Evolutionary conservation across 148 eudicot genomes (phyloP), one percentile per base, ranked within the genome.

Genomic region (Bassia scoparia): DNA sequence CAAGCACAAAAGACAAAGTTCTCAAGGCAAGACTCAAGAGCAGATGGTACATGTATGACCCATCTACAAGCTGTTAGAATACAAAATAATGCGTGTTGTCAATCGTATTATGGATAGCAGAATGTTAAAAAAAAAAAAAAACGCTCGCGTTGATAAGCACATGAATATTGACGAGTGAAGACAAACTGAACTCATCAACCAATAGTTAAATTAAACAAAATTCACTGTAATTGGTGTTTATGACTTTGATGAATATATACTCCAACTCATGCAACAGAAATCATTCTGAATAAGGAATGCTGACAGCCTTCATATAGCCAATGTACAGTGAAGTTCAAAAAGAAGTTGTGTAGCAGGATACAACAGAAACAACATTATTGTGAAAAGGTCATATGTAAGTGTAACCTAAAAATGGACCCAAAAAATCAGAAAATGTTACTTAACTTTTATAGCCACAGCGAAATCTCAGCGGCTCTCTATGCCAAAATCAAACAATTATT

Each of bases 251-350:
- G 18, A 59, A 14, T 59, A 18, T 24, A 27, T 10, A 3, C 35
- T 14, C 6, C 6, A 61, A 14, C 48, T 63, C 16, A n/a, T 63
- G 68, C 48, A 63, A 63, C 48, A 35, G 20, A 37, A 33, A 37
- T n/a, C 38, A 37, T 61, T 33, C 13, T 21, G n/a, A 16, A n/a
- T 8, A 37, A 34, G 67, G 17, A 10, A n/a, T 37, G 38, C 48
- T 63, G 67, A 61, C 67, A 63, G 43, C 66, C 64, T n/a, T 61
- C 44, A 62, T 41, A 17, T 33, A 35, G 24, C 14, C 24, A 58
- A 35, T 62, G 17, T n/a, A 34, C 27, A 35, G 11, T n/a, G n/a
- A 38, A 35, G 48, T 63, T 21, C 27, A 35, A 37, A 10, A 34
- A 33, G 3, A 61, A 8, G 66, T n/a, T 62, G 16, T 33, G 9